Conservation (phyloP, 768 basidiomycete genomes). For the Pulveroboletus sp. region DNA sequence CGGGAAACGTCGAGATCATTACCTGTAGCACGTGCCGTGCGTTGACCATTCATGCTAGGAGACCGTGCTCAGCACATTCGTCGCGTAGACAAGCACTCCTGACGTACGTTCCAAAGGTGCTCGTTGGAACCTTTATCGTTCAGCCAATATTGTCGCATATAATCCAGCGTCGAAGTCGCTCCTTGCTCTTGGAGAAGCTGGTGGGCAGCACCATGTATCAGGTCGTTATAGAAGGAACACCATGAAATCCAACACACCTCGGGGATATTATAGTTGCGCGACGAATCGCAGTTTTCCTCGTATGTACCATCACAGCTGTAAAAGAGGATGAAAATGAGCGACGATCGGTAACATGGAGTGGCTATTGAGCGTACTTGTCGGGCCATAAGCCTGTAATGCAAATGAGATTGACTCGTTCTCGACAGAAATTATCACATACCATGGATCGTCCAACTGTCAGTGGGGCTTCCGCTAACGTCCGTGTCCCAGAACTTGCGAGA, state of each 20-base stretch:
- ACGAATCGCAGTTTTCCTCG: constrained; percentile 34
- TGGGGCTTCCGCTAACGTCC: constrained; percentile 55
- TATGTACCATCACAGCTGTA: constrained; percentile 51
- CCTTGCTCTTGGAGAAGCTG: constrained; percentile 55
- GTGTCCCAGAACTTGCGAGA: constrained; percentile 68
- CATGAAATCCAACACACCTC: constrained; percentile 26
- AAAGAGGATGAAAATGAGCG: neutral
- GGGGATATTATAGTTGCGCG: constrained; percentile 41
- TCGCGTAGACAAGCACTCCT: neutral
- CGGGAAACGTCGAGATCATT: neutral
- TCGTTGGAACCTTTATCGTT: constrained; percentile 58
- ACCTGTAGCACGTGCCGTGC: constrained; percentile 54
- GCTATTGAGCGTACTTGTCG: constrained; percentile 41
- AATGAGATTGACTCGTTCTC: neutral
- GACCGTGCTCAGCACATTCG: neutral
- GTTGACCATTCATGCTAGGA: constrained; percentile 63
- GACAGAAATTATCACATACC: constrained; percentile 35
- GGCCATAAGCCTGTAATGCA: constrained; percentile 57
- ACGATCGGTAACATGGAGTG: neutral
- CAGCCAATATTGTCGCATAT: constrained; percentile 62
- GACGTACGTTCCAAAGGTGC: constrained; percentile 63
- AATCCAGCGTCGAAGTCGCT: constrained; percentile 51
- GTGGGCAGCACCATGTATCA: neutral
- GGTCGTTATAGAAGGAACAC: neutral
- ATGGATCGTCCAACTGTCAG: constrained; percentile 70